Base-by-base conservation (phyloP, 2,329 filamentous ascomycete genomes). In the Cordyceps pruinosa region DNA sequence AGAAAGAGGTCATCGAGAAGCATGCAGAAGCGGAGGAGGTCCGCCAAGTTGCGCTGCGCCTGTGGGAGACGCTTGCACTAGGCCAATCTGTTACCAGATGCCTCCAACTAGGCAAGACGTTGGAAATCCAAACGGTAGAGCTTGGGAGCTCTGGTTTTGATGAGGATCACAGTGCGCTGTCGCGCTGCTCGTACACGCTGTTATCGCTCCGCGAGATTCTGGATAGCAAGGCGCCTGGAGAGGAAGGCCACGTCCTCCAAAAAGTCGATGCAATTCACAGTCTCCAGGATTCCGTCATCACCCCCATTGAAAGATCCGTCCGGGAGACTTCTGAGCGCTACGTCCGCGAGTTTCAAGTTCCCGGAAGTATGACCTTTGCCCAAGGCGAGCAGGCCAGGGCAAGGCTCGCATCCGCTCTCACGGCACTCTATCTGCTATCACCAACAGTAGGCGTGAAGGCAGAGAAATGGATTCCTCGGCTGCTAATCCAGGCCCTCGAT, bases 21-120 rank as follows among this genome's bases (percentile, higher is more conserved):
- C 89, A 96, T 75, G 87, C 90, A 65, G 86, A 87, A 57, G 93
- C 94, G 0, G 88, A 95, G 57, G 85, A 94, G 72, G 89, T 96
- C 8, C 82, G 87, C 10, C 73, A 86, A 53, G 89, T 90, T 12
- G 88, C 90, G 1, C 83, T 88, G 65, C 82, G 91, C 12, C 79
- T 97, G 28, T 90, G 90, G 79, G 84, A 89, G 66, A 90, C 92
- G 0, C 77, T 96, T 60, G 82, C 85, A 59, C 76, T 97, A 2
- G 88, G 88, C 1, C 77, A 92, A 44, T 83, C 87, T 0, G 88
- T 96, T 13, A 85, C 84, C 44, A 79, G 93, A 52, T 92, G 88
- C 66, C 77, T 97, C 42, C 87, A 88, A 66, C 76, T 97, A 3
- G 91, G 90, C 0, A 78, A 92, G 45, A 90, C 96, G 73, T 80